A percentile compares a stretch with the other conserved stretches of the same genome.
These are phyloP conservation scores for Phytophthora pseudosyringae DNA, from an alignment of 352 stramenopile genomes.

Conservation along the genomic window DNA sequence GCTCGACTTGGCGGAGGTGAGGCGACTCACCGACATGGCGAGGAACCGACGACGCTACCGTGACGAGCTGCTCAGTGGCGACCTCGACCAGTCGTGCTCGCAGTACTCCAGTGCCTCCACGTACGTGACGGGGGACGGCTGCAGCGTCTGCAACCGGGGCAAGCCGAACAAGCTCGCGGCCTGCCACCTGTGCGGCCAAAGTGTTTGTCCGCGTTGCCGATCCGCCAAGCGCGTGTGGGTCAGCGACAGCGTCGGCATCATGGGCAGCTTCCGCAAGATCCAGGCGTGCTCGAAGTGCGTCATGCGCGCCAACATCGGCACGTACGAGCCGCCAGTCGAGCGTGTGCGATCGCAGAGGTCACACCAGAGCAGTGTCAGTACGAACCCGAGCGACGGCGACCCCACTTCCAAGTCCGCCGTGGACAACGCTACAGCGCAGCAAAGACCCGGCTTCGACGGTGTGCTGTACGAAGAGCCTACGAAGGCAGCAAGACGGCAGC, in stretches of 20 bases:
- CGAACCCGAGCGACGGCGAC: constrained; percentile 22
- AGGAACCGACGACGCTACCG: constrained; percentile 27
- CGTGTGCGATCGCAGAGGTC: constrained; percentile 27
- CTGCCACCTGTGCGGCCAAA: constrained; percentile 37
- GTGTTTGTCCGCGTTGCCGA: constrained; percentile 40
- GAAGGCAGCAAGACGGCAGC: not conserved
- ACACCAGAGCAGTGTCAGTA: constrained; percentile 25
- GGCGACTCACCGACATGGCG: constrained; percentile 50
- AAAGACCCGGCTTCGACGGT: constrained; percentile 6
- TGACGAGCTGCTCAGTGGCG: constrained; percentile 12
- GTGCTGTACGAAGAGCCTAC: constrained; percentile 18
- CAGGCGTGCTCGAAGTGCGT: constrained; percentile 49
- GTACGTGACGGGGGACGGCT: constrained; percentile 15
- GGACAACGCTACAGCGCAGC: not conserved
- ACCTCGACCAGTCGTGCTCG: constrained; percentile 14
- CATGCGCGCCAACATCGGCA: constrained; percentile 39
- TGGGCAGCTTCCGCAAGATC: constrained; percentile 55
- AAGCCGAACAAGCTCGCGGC: constrained; percentile 28
- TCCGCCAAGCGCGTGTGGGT: constrained; percentile 49
- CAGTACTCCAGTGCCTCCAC: constrained; percentile 18
- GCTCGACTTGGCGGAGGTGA: constrained; percentile 55
- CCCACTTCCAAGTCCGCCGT: not conserved
- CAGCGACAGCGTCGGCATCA: constrained; percentile 35
- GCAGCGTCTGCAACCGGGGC: constrained; percentile 28
- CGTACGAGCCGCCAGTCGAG: constrained; percentile 24